Base-by-base conservation (phyloP, 345 rosid species). In the Hevea brasiliensis region DNA sequence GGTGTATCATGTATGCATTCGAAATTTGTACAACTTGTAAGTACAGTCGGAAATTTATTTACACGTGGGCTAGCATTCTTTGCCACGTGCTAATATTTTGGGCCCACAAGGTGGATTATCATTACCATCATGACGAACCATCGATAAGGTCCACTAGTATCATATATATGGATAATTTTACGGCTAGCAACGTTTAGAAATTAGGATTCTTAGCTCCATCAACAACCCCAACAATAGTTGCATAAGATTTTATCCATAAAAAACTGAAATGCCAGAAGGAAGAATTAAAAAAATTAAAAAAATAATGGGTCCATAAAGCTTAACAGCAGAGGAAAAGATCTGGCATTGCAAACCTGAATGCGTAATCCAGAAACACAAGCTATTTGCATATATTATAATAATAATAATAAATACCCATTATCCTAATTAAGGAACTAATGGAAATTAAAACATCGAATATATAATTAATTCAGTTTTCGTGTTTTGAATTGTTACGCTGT, bases 211-310 rank as follows among this genome's bases (percentile, higher is more conserved):
- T 32, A 18, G 45, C n/a, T 32, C 2, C 10, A 47, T 11, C 21
- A 32, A 61, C 45, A 48, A 45, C 29, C 32, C 27, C 21, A 64
- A 42, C 68, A 65, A 12, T 21, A 37, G 12, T 47, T 45, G 55
- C 69, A 65, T 45, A 65, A 45, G 55, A 24, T 65, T 44, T 65
- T 65, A 65, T 65, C 54, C 37, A 18, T 21, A 44, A 13, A 15
- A 65, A 42, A 65, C 54, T 44, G 68, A 65, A 65, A 65, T 65
- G 35, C 51, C 51, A 64, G 21, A 15, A 12, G 14, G 15, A 59
- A 7, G 4, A 32, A 32, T n/a, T n/a, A 32, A 32, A 4, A 32
- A 32, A 32, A 32, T 2, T 1, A 32, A 32, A 32, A 32, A 65
- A 40, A 67, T n/a, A n/a, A n/a, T n/a, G n/a, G n/a, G n/a, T n/a